Evolutionary conservation across 2,329 filamentous ascomycete species (phyloP).

Genomic region (Macrophomina pseudophaseolina): DNA sequence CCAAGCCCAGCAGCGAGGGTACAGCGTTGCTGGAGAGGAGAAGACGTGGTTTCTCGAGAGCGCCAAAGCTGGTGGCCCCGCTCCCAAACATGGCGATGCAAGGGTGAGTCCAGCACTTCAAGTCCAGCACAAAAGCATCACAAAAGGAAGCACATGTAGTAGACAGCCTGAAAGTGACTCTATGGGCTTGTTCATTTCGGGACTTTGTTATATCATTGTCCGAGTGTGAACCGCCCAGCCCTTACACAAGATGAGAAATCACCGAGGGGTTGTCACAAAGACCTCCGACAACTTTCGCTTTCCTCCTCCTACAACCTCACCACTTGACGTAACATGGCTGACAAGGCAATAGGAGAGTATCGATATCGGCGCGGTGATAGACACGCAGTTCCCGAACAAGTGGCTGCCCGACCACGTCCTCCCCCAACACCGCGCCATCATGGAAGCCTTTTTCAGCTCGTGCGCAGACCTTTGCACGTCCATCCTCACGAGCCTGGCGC

Average conservation of each 20-base stretch:
- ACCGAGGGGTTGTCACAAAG: too few species aligned
- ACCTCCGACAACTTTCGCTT: too few species aligned
- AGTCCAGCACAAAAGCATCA: too few species aligned
- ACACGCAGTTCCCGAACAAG: conserved; percentile 1
- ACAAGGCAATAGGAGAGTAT: not conserved
- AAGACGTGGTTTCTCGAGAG: not conserved
- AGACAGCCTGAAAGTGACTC: too few species aligned
- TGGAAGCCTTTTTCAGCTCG: not conserved
- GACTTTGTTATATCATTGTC: too few species aligned
- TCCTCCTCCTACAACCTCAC: too few species aligned
- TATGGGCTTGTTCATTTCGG: too few species aligned
- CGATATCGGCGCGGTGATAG: not conserved
- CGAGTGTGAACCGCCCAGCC: too few species aligned
- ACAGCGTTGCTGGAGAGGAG: not conserved
- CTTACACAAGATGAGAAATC: too few species aligned
- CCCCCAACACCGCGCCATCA: not conserved
- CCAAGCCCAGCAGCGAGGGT: not conserved
- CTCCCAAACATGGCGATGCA: not conserved
- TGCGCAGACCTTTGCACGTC: not conserved
- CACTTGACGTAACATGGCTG: too few species aligned
- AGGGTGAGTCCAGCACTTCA: not conserved
- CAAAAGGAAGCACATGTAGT: too few species aligned
- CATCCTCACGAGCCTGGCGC: not conserved
- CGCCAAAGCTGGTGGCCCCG: not conserved
- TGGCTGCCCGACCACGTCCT: not conserved